Conservation (phyloP, 2,329 filamentous ascomycete species). For the Scedosporium aurantiacum region DNA sequence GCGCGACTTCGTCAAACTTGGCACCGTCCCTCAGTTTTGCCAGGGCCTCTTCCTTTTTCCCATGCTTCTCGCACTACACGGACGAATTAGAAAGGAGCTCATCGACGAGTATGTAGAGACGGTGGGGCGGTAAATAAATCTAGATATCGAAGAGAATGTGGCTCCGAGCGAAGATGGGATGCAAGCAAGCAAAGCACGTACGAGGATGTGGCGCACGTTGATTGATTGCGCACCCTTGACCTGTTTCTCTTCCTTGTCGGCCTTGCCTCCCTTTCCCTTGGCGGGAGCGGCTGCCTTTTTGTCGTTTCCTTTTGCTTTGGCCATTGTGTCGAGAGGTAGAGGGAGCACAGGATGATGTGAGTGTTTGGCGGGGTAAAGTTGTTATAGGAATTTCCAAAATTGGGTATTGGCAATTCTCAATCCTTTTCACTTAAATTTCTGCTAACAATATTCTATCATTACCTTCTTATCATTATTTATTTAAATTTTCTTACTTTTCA, state of each 20-base stretch:
- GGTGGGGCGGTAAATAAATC: not conserved
- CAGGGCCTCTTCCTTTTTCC: conserved; percentile 67
- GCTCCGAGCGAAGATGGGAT: not conserved
- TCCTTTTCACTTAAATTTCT: too few species aligned
- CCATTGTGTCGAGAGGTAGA: conserved; percentile 1
- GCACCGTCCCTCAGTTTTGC: conserved; percentile 53
- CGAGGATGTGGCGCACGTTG: conserved; percentile 64
- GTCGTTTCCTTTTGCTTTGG: conserved; percentile 18
- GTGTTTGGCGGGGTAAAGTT: not conserved
- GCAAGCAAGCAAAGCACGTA: conserved; percentile 16
- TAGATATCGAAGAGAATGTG: not conserved
- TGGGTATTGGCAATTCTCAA: too few species aligned
- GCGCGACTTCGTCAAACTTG: conserved; percentile 66
- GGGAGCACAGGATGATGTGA: not conserved
- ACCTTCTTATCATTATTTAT: too few species aligned
- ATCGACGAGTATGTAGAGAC: too few species aligned
- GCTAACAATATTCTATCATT: too few species aligned
- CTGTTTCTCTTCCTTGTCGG: conserved; percentile 27
- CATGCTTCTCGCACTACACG: conserved; percentile 60
- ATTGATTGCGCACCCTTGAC: conserved; percentile 55
- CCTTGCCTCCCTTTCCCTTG: conserved; percentile 25
- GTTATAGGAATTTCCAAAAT: too few species aligned
- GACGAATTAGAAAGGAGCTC: not conserved
- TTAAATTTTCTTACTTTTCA: too few species aligned
- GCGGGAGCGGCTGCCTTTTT: conserved; percentile 13